These are phyloP conservation scores for Mortierella sp. DNA, from an alignment of 371 early-diverging fungal species.

Conservation along the genomic window DNA sequence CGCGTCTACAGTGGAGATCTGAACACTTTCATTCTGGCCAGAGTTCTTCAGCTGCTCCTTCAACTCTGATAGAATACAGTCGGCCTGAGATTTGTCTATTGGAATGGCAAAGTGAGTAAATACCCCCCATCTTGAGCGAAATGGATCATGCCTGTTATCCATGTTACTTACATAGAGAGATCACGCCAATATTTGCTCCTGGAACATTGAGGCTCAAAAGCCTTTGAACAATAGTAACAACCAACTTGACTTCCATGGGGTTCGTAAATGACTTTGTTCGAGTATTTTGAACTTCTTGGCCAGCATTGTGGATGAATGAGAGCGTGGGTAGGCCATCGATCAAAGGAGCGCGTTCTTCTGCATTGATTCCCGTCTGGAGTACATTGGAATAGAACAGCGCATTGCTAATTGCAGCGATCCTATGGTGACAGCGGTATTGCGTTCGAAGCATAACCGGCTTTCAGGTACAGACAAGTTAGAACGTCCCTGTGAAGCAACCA, in stretches of 20 bases:
- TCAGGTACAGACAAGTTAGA: background rate
- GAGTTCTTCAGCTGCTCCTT: slow-evolving; percentile 14
- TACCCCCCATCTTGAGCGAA: too few relatives aligned
- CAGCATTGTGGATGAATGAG: slow-evolving; percentile 72
- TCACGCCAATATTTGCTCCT: slow-evolving; percentile 69
- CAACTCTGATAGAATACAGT: slow-evolving; percentile 57
- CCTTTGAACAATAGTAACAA: slow-evolving; percentile 56
- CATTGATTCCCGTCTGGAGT: slow-evolving; percentile 68
- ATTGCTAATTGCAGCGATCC: slow-evolving; percentile 82
- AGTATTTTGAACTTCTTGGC: slow-evolving; percentile 58
- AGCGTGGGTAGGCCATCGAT: slow-evolving; percentile 72
- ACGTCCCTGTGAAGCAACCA: too few relatives aligned
- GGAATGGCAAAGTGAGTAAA: background rate
- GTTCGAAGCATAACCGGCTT: slow-evolving; percentile 77
- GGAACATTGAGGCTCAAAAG: slow-evolving; percentile 57
- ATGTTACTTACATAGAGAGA: slow-evolving; percentile 69
- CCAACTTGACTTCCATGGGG: slow-evolving; percentile 60
- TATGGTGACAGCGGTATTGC: slow-evolving; percentile 94
- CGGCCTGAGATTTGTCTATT: slow-evolving; percentile 78
- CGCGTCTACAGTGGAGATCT: slow-evolving; percentile 87
- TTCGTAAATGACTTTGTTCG: slow-evolving; percentile 65
- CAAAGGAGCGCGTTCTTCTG: slow-evolving; percentile 62
- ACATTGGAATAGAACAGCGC: slow-evolving; percentile 78
- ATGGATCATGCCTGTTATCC: too few relatives aligned
- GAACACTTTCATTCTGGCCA: slow-evolving; percentile 48